These are phyloP conservation scores for Aspergillus ochraceus DNA, from an alignment of 2,329 filamentous ascomycete genomes.

Conservation along the genomic window DNA sequence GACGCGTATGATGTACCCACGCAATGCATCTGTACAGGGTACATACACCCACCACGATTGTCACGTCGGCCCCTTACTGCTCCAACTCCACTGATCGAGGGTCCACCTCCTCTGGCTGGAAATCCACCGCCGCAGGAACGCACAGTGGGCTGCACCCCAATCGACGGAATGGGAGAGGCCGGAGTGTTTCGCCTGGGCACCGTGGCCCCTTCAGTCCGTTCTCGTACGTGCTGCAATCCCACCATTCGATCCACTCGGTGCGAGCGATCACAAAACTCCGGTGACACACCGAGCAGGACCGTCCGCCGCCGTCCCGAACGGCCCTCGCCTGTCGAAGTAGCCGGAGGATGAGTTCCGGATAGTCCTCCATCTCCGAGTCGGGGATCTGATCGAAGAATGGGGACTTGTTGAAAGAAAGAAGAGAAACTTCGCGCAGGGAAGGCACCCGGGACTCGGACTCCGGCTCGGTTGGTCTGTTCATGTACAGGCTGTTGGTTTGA, in stretches of 20 bases:
- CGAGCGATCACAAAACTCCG: constrained; percentile 43
- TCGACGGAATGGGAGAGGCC: constrained; percentile 42
- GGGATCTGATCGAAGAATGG: constrained; percentile 38
- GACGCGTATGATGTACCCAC: neutral
- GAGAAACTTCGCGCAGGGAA: constrained; percentile 45
- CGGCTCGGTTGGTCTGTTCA: neutral
- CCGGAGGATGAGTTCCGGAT: constrained; percentile 34
- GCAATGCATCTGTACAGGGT: neutral
- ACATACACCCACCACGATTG: neutral
- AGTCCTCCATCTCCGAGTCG: constrained; percentile 34
- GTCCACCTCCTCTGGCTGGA: neutral
- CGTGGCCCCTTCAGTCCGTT: constrained; percentile 37
- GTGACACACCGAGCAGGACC: constrained; percentile 42
- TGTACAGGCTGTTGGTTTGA: constrained; percentile 5
- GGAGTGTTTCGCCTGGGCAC: constrained; percentile 29
- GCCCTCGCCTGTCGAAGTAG: constrained; percentile 37
- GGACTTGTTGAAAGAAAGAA: constrained; percentile 40
- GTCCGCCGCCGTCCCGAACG: constrained; percentile 38
- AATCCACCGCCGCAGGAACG: constrained; percentile 21
- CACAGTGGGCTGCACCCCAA: constrained; percentile 44
- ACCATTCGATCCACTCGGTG: constrained; percentile 48
- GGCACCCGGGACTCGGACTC: constrained; percentile 28
- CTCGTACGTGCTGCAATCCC: constrained; percentile 42
- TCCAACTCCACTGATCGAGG: neutral
- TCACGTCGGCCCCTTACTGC: too few relatives aligned